A percentile compares a stretch with the other conserved stretches of the same genome.
Conservation (phyloP, 2,329 filamentous ascomycete genomes). For the Juglanconis oblonga region DNA sequence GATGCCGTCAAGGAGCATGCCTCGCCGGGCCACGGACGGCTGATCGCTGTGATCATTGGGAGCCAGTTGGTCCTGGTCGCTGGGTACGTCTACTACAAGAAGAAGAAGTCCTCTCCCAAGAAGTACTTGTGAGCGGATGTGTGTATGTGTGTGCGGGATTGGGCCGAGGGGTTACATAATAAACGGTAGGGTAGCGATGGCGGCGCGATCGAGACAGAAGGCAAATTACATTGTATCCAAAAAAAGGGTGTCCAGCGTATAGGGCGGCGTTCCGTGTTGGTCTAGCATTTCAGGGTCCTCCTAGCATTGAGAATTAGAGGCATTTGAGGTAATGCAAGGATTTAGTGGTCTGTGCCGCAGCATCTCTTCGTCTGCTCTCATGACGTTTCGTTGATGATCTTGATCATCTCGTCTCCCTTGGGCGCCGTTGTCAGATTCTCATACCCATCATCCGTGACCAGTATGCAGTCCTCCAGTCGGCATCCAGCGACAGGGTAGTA, state of each 20-base stretch:
- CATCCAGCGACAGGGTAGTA: conserved; percentile 85
- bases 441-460: conserved; percentile 73
- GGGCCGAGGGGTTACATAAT: background rate
- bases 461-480: conserved; percentile 86
- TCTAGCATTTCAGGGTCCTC: conserved; percentile 15
- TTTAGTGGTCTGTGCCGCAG: background rate
- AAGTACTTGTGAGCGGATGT: conserved; percentile 68
- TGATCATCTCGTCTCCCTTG: conserved; percentile 70
- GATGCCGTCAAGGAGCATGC: conserved; percentile 45
- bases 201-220: background rate
- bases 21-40: conserved; percentile 46
- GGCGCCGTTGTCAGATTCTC: conserved; percentile 82
- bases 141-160: no score
- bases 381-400: conserved; percentile 49
- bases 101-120: conserved; percentile 76
- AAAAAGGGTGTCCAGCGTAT: background rate
- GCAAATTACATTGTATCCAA: conserved; percentile 1
- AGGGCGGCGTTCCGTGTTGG: conserved; percentile 11
- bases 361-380: background rate
- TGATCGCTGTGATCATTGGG: conserved; percentile 69
- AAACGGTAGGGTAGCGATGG: background rate
- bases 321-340: background rate
- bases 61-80: conserved; percentile 70
- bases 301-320: conserved; percentile 15
- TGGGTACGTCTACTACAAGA: conserved; percentile 76